Conservation (phyloP, 768 basidiomycete genomes). For the Daedaleopsis sinensis region DNA sequence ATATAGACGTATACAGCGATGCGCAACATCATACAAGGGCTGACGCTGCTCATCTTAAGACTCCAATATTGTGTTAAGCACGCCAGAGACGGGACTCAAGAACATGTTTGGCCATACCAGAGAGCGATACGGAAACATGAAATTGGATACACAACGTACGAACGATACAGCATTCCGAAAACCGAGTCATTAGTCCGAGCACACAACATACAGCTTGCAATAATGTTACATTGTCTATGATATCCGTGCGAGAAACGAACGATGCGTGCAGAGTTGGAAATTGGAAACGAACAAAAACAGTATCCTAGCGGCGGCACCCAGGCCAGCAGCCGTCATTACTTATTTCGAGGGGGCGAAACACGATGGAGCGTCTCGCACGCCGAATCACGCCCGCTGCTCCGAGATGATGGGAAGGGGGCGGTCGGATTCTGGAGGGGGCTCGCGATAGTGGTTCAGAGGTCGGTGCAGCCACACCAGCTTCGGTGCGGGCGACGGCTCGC, state of each 20-base stretch:
- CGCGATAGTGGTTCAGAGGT: conserved; percentile 19
- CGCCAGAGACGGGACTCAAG: too few species aligned
- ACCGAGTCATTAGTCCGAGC: neutral
- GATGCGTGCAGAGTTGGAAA: neutral
- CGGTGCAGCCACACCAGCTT: conserved; percentile 28
- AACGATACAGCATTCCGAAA: neutral
- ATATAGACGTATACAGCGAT: too few species aligned
- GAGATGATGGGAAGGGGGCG: conserved; percentile 6
- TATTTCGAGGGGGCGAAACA: neutral
- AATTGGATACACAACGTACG: neutral
- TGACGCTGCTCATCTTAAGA: too few species aligned
- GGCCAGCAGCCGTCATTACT: neutral
- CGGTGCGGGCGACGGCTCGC: conserved; percentile 19
- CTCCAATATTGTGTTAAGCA: too few species aligned
- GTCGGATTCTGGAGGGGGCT: neutral
- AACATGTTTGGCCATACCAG: neutral
- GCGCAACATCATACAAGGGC: too few species aligned
- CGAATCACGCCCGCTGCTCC: conserved; percentile 10
- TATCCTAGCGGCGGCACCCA: neutral
- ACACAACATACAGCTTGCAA: neutral
- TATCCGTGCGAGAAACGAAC: neutral
- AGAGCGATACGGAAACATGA: neutral
- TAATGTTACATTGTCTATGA: conserved; percentile 3
- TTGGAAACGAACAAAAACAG: neutral
- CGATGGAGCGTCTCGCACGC: neutral